Conservation (phyloP, 345 rosid species). For the Geranium brycei region DNA sequence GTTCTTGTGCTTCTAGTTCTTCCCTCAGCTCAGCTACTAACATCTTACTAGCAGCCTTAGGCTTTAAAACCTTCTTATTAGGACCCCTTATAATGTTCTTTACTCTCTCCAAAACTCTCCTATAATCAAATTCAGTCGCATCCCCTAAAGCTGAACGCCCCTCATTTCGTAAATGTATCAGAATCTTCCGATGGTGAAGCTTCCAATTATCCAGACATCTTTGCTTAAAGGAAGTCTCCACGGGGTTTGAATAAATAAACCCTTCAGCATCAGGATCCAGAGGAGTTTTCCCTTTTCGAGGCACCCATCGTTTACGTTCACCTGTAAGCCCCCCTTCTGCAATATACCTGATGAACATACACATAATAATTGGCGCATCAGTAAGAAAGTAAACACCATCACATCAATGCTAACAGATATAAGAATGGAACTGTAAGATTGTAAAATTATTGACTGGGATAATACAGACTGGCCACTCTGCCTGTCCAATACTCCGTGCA, state of each 20-base stretch:
- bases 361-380: conserved; percentile 7
- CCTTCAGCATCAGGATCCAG: conserved; percentile 89
- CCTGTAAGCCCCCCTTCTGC: conserved; percentile 96
- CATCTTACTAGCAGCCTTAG: conserved; percentile 99
- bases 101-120: conserved; percentile 62
- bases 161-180: conserved; percentile 55
- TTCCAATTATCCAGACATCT: conserved; percentile 79
- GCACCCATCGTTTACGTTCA: conserved; percentile 98
- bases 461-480: not conserved
- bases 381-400: not conserved
- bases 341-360: conserved; percentile 41
- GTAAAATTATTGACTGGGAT: not conserved
- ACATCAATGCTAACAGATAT: not conserved
- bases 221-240: conserved; percentile 87
- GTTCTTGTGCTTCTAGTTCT: conserved; percentile 90
- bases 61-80: conserved; percentile 63
- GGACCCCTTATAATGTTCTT: conserved; percentile 72
- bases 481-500: not conserved
- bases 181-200: conserved; percentile 58
- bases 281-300: conserved; percentile 85
- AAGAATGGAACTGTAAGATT: not conserved
- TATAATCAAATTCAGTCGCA: conserved; percentile 68
- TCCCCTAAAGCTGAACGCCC: conserved; percentile 66
- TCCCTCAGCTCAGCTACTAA: conserved; percentile 79
- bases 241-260: conserved; percentile 70